phyloP scores from a whole-genome alignment of 192 early-diverging fungal genomes.

The Backusella sp. region DNA sequence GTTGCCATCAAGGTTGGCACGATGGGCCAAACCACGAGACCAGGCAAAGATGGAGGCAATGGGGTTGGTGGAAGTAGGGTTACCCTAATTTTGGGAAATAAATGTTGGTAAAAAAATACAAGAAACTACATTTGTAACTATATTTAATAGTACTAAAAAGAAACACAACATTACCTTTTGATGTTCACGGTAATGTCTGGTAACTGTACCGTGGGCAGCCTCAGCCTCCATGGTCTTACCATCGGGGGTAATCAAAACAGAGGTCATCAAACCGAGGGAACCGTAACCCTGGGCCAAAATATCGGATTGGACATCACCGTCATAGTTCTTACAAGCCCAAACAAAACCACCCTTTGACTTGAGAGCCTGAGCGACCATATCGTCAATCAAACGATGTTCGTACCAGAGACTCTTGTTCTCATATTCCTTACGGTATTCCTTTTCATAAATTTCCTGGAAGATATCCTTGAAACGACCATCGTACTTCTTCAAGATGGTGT shows the following conservation, averaged over 20 bases:
- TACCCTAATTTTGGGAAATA: constrained; percentile 44
- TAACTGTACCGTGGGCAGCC: constrained; percentile 78
- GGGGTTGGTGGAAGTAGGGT: constrained; percentile 95
- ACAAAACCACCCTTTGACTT: constrained; percentile 96
- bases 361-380: constrained; percentile 97
- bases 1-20: constrained; percentile 88
- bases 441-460: constrained; percentile 87
- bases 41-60: constrained; percentile 65
- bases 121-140: not conserved
- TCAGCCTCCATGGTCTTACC: constrained; percentile 81
- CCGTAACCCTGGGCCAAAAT: constrained; percentile 96
- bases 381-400: constrained; percentile 98
- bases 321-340: constrained; percentile 96
- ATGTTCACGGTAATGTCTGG: constrained; percentile 92
- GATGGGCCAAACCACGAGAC: constrained; percentile 92
- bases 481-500: constrained; percentile 97
- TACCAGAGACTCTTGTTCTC: constrained; percentile 77
- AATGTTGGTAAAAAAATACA: not conserved
- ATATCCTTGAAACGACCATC: constrained; percentile 99
- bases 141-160: not conserved
- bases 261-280: constrained; percentile 93
- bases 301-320: constrained; percentile 62
- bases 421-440: constrained; percentile 25
- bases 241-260: constrained; percentile 92
- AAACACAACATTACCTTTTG: constrained; percentile 51